Percentiles rank a stretch among this genome's conserved stretches.
phyloP scores from a whole-genome alignment of 2,329 filamentous ascomycete species.

The Acrodontium crateriforme region DNA sequence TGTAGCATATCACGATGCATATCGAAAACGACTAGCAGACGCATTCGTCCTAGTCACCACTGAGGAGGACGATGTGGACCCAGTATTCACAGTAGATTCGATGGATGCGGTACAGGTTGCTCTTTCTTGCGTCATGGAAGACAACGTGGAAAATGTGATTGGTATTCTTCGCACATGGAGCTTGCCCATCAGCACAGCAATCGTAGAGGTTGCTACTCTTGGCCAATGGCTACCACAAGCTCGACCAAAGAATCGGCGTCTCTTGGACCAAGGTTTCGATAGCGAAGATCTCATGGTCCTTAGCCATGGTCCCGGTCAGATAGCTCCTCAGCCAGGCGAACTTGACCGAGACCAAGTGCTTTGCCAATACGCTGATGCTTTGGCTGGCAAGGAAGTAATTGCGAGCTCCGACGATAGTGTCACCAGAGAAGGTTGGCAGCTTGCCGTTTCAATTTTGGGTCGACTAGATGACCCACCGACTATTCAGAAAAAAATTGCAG shows the following conservation, averaged over 20 bases:
- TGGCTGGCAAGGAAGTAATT: conserved; percentile 26
- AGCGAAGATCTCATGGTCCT: conserved; percentile 76
- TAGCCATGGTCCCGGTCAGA: conserved; percentile 42
- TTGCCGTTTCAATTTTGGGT: conserved; percentile 70
- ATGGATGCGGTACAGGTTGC: conserved; percentile 66
- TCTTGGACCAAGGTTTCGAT: conserved; percentile 54
- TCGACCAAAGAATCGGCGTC: conserved; percentile 33
- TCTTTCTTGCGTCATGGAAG: conserved; percentile 69
- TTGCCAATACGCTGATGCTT: conserved; percentile 58
- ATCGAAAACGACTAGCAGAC: conserved; percentile 57
- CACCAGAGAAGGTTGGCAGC: conserved; percentile 61
- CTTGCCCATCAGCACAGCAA: conserved; percentile 59
- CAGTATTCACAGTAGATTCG: conserved; percentile 58
- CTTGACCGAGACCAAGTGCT: conserved; percentile 78
- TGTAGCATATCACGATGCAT: conserved; percentile 47
- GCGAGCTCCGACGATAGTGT: conserved; percentile 17
- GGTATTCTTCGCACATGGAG: conserved; percentile 68
- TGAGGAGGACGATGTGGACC: conserved; percentile 51
- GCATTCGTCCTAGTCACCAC: conserved; percentile 54
- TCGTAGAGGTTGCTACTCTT: conserved; percentile 71
- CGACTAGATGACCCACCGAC: conserved; percentile 61
- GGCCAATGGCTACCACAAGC: conserved; percentile 64
- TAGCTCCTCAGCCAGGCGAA: conserved; percentile 42
- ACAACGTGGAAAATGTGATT: conserved; percentile 63
- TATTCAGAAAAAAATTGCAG: conserved; percentile 60